Conservation (phyloP, 352 stramenopile species). For the Thalassiosira mediterranea region DNA sequence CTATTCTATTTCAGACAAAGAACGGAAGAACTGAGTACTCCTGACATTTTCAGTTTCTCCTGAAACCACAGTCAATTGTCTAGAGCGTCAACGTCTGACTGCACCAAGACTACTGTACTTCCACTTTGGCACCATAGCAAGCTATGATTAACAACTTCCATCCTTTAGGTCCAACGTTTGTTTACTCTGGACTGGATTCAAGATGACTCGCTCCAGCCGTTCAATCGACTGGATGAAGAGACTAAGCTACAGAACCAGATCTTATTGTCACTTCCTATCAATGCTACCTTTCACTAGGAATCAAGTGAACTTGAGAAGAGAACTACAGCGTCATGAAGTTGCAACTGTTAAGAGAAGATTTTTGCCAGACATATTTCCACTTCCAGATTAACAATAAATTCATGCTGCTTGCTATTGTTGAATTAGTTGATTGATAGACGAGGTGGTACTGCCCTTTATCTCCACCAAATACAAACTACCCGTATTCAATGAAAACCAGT, state of each 20-base stretch:
- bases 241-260: background rate
- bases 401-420: too few species aligned
- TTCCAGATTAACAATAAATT: background rate
- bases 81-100: conserved; percentile 14
- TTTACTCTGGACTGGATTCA: conserved; percentile 10
- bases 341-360: background rate
- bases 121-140: conserved; percentile 8
- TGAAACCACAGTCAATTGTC: too few species aligned
- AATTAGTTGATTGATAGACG: too few species aligned
- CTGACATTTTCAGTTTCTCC: too few species aligned
- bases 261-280: background rate
- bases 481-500: too few species aligned
- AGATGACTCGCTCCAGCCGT: conserved; percentile 2
- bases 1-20: background rate
- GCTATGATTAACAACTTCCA: conserved; percentile 12
- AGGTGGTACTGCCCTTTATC: too few species aligned
- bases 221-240: conserved; percentile 13
- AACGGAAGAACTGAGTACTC: background rate
- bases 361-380: background rate
- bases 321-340: conserved; percentile 3
- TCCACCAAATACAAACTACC: too few species aligned
- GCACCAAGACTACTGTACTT: conserved; percentile 16
- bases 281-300: background rate
- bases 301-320: conserved; percentile 10
- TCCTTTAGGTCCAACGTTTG: conserved; percentile 1